Conservation (phyloP, 306 rosid genomes). For the Vigna radiata region DNA sequence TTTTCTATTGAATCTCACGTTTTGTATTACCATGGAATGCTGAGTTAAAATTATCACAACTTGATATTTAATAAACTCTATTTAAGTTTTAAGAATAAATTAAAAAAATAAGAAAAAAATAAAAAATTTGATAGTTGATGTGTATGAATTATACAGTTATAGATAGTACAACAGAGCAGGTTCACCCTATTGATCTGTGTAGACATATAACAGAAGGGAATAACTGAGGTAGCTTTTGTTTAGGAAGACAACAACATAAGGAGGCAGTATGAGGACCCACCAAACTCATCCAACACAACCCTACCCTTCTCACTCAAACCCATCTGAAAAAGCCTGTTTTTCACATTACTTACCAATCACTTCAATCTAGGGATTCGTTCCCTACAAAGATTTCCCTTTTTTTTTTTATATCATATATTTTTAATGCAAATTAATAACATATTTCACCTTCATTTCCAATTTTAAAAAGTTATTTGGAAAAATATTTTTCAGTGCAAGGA, state of each 20-base stretch:
- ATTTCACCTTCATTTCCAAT: too few species aligned
- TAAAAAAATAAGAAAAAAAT: neutral
- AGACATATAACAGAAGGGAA: neutral
- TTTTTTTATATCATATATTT: too few species aligned
- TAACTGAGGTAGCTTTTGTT: neutral
- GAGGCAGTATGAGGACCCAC: conserved; percentile 32
- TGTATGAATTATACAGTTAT: neutral
- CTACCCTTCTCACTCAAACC: conserved; percentile 44
- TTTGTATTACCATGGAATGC: neutral
- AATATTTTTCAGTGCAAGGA: too few species aligned
- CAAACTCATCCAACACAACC: conserved; percentile 11
- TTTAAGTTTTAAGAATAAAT: too few species aligned
- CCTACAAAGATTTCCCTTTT: conserved; percentile 33
- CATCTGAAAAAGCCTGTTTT: conserved; percentile 74
- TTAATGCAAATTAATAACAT: neutral
- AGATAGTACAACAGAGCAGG: neutral
- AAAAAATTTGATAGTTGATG: neutral
- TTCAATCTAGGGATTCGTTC: conserved; percentile 63
- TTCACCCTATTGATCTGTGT: neutral
- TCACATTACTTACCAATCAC: conserved; percentile 58
- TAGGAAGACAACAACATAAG: neutral
- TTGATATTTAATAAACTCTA: neutral
- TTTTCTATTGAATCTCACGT: neutral
- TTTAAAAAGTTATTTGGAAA: too few species aligned
- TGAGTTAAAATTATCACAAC: neutral